Conservation (phyloP, 2,329 filamentous ascomycete species). For the Domatiomyces globalis region DNA sequence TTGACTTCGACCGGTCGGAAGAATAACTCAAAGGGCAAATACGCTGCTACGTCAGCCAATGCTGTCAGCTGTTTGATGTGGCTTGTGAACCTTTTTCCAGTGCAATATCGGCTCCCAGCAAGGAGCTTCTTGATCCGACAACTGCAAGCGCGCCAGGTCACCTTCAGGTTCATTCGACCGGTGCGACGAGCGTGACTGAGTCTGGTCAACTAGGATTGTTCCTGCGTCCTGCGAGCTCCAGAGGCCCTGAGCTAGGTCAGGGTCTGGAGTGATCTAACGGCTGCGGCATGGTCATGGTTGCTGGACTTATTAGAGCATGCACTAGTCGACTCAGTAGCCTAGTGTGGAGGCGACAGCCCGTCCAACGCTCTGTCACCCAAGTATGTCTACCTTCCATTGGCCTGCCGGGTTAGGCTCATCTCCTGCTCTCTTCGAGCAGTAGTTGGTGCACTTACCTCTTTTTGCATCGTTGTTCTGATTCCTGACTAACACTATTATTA, state of each 20-base stretch:
- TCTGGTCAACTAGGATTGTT: too few relatives aligned
- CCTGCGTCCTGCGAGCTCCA: too few relatives aligned
- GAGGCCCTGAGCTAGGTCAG: background rate
- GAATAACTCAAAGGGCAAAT: conserved; percentile 38
- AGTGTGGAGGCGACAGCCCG: background rate
- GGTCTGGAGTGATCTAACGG: background rate
- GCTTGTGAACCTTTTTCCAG: conserved; percentile 20
- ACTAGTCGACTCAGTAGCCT: background rate
- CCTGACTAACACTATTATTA: background rate
- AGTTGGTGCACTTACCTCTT: too few relatives aligned
- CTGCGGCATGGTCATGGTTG: background rate
- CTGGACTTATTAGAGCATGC: background rate
- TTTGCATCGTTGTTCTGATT: background rate
- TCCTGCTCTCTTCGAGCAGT: background rate
- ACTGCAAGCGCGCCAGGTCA: background rate
- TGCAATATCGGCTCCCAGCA: background rate
- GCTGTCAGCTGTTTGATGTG: conserved; percentile 40
- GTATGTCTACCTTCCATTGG: background rate
- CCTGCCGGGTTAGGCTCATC: background rate
- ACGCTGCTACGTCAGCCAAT: conserved; percentile 39
- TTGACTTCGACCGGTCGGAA: conserved; percentile 39
- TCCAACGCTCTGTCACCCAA: background rate
- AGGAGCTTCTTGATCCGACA: background rate
- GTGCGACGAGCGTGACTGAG: too few relatives aligned
- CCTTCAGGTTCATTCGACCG: too few relatives aligned